Conservation (phyloP, 306 rosid genomes). For the Leucaena leucocephala region DNA sequence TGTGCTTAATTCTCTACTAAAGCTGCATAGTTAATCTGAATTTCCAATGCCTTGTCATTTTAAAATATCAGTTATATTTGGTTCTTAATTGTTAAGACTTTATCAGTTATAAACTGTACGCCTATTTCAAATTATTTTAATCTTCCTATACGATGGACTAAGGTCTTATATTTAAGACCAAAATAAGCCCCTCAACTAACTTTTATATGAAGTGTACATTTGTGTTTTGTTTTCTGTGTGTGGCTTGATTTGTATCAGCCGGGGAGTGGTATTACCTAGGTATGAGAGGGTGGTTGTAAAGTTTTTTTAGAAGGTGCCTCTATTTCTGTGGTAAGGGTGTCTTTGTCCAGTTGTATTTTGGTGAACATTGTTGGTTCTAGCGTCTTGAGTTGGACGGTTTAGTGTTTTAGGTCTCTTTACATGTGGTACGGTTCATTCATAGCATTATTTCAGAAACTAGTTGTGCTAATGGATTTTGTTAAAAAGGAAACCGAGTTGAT, state of each 20-base stretch:
- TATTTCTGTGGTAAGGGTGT: neutral
- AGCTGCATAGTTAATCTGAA: neutral
- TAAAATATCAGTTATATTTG: neutral
- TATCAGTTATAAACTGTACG: neutral
- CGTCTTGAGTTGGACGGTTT: neutral
- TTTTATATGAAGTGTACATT: too few species aligned
- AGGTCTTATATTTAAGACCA: too few species aligned
- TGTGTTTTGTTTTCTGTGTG: neutral
- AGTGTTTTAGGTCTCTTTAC: neutral
- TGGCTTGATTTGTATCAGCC: too few species aligned
- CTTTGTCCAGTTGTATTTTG: neutral
- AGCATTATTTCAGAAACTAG: neutral
- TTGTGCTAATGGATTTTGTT: slow-evolving; percentile 5
- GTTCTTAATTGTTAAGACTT: neutral
- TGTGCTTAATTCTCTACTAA: slow-evolving; percentile 13
- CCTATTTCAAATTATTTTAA: neutral
- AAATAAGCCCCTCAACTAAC: too few species aligned
- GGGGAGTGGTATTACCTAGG: neutral
- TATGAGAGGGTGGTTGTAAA: neutral
- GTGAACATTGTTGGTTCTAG: neutral
- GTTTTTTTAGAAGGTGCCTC: neutral
- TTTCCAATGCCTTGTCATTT: neutral
- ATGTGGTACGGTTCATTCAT: neutral
- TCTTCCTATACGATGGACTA: neutral
- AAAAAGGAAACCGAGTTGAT: neutral